Evolutionary conservation across 2,329 filamentous ascomycete genomes (phyloP), one percentile per base, ranked within the genome.

Genomic region (Orbilia javanica): DNA sequence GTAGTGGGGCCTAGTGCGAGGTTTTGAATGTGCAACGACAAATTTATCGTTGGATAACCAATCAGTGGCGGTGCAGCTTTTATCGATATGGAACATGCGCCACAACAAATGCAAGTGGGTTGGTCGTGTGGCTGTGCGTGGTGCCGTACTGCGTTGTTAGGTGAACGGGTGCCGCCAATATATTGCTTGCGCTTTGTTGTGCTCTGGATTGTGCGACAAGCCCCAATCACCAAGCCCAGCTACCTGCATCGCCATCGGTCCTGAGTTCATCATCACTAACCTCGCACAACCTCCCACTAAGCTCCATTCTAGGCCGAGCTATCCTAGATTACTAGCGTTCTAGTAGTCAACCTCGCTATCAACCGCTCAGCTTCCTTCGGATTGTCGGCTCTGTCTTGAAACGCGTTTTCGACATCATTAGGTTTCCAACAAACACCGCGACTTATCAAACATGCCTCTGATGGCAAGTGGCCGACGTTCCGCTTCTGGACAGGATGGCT

Each of bases 21-120:
- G n/a, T 57, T 67, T 72, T 29, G 68, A 69, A 76, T 34, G 65
- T 76, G 64, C 65, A 69, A 64, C 57, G 48, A 63, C 68, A 72
- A 72, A 72, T 65, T 72, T 72, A 65, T 72, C 36, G 68, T 64
- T 53, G 68, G 34, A 63, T 53, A 60, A 64, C 64, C 13, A 63
- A 66, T 50, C 50, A 31, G 73, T 77, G 73, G 73, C 73, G 60
- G 66, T 70, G 67, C 60, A 71, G 66, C 73, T 66, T 70, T 77
- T 71, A 77, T 70, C 73, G 73, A 76, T 76, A 67, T 42, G 53
- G 55, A 1, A 44, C 53, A 39, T 25, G 27, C 44, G 69, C 69
- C 27, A 27, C 34, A 22, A 18, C 1, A 8, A 62, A 42, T 46
- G 29, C 18, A 27, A 25, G 52, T 20, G n/a, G 42, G 42, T 44